Conservation (phyloP, 495 filamentous ascomycete genomes). For the Talaromyces wortmannii region DNA sequence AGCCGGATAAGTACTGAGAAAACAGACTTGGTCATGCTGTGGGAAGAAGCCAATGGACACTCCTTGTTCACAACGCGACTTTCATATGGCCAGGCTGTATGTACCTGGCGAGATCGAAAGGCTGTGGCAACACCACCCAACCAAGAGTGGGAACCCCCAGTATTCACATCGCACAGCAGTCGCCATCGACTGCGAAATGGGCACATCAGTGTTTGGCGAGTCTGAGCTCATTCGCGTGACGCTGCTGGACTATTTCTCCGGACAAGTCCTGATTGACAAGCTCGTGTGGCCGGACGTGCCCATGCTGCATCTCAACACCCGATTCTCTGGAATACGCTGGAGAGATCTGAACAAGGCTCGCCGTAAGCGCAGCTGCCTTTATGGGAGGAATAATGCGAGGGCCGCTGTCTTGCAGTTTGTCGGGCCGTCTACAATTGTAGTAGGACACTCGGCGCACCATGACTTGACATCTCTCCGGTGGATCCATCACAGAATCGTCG, state of each 20-base stretch:
- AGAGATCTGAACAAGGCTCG: slow-evolving; percentile 15
- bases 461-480: slow-evolving; percentile 23
- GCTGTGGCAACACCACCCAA: background rate
- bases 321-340: slow-evolving; percentile 26
- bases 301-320: slow-evolving; percentile 32
- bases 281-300: slow-evolving; percentile 28
- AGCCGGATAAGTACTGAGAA: background rate
- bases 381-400: slow-evolving; percentile 23
- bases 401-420: slow-evolving; percentile 24
- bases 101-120: background rate
- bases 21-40: background rate
- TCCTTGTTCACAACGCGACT: background rate
- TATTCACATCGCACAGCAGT: slow-evolving; percentile 16
- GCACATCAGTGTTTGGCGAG: slow-evolving; percentile 15
- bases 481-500: slow-evolving; percentile 18
- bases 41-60: background rate
- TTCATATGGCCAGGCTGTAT: background rate
- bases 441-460: slow-evolving; percentile 17
- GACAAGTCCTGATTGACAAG: slow-evolving; percentile 30
- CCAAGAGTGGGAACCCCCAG: background rate
- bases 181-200: slow-evolving; percentile 47
- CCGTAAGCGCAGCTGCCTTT: slow-evolving; percentile 7
- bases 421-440: slow-evolving; percentile 24
- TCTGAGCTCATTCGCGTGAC: slow-evolving; percentile 34
- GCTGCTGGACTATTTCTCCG: slow-evolving; percentile 35